Conservation (phyloP, 345 rosid species). For the Rhodomyrtus tomentosa region DNA sequence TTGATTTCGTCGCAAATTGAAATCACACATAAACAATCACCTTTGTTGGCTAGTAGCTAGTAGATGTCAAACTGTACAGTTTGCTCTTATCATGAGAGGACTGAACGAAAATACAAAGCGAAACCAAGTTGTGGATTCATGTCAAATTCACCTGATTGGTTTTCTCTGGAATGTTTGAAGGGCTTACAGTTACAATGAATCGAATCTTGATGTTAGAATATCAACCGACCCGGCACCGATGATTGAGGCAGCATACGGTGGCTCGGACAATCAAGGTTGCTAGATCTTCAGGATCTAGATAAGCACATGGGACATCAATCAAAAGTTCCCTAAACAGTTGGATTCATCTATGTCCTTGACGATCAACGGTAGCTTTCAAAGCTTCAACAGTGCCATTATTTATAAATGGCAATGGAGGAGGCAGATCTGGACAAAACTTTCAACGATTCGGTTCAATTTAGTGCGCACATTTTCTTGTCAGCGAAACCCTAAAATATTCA, state of each 20-base stretch:
- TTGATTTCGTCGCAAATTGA: background rate
- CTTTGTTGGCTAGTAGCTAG: background rate
- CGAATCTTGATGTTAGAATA: background rate
- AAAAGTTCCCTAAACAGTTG: background rate
- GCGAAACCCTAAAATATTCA: background rate
- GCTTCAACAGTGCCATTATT: background rate
- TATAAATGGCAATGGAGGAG: background rate
- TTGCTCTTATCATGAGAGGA: background rate
- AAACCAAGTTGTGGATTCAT: background rate
- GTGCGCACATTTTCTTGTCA: background rate
- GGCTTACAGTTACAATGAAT: background rate
- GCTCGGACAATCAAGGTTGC: background rate
- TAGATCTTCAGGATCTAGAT: background rate
- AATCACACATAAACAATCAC: background rate
- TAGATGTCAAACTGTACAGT: background rate
- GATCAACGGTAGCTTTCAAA: background rate
- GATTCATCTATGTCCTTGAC: background rate
- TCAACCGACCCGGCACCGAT: background rate
- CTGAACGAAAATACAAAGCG: background rate
- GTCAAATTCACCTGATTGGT: background rate
- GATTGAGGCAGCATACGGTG: background rate
- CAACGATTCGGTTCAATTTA: background rate
- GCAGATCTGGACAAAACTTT: background rate
- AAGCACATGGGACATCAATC: background rate
- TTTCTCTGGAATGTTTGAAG: background rate